Evolutionary conservation across 495 filamentous ascomycete species (phyloP), one percentile per base, ranked within the genome.

Genomic region (Trichoderma asperelloides): DNA sequence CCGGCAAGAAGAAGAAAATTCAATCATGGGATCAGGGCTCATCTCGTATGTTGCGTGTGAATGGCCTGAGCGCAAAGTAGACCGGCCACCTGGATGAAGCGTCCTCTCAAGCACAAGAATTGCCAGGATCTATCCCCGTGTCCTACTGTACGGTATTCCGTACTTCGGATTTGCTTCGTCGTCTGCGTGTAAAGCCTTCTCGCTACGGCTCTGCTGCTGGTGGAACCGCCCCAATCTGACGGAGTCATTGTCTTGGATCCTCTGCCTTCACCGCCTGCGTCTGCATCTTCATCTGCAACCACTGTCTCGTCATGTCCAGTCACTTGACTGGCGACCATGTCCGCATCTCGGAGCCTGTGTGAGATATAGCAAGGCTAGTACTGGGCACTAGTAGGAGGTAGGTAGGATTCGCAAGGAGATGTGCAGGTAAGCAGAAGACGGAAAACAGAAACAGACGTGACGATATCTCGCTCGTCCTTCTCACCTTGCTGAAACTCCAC

Each of bases 401-500:
- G 39, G 12, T 12, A 45, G 41, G 12, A 18, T 45, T 18, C 41
- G 41, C 16, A 15, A 18, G 41, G 41, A 16, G 41, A 45, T 18
- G 41, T 45, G 41, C 41, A 65, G 7, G 13, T 41, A 45, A 62
- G 9, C 27, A 63, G 40, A 23, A 64, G 30, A 30, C 39, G 18
- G 11, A 7, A 39, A 40, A 68, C 62, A 27, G 57, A 66, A n/a
- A 65, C 51, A 47, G 33, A 30, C 21, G 18, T n/a, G 12, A 47
- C 15, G 18, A 51, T 67, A 37, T 37, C 33, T 7, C 33, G 33
- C 37, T n/a, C 27, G 9, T 40, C 8, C 27, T 64, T 64, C 70
- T 67, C 67, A 77, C 76, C 75, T 73, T 77, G 69, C 72, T 75
- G 70, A 78, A 78, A 70, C 69, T 76, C 71, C 71, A 77, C 37